Percentiles rank a stretch among this genome's conserved stretches.
phyloP scores from a whole-genome alignment of 257 asterid species.

The Parsonsia alboflavescens region DNA sequence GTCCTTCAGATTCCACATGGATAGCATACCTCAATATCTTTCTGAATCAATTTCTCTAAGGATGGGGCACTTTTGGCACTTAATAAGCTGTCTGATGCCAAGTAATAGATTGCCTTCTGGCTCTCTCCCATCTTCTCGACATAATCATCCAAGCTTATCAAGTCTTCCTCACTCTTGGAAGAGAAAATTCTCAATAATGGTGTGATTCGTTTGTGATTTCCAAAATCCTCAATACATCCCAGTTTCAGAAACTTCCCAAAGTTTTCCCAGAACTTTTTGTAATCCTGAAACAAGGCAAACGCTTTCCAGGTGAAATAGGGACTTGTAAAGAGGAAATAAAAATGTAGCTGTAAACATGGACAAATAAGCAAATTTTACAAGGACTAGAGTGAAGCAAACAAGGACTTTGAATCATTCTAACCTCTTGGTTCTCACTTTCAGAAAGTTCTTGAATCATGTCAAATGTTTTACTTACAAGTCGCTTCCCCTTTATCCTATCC shows the following conservation, averaged over 20 bases:
- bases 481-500: constrained; percentile 97
- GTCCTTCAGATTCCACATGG: not conserved
- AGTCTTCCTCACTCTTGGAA: constrained; percentile 87
- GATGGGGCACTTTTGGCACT: constrained; percentile 98
- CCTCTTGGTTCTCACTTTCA: constrained; percentile 92
- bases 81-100: constrained; percentile 94
- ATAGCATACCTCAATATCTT: constrained; percentile 74
- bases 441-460: constrained; percentile 99
- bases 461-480: constrained; percentile 93
- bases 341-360: not conserved
- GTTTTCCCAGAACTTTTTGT: constrained; percentile 97
- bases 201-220: constrained; percentile 83
- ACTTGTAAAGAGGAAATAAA: not conserved
- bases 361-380: not conserved
- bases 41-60: constrained; percentile 85
- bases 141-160: constrained; percentile 84
- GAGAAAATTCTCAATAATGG: constrained; percentile 82
- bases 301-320: not conserved
- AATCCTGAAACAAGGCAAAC: constrained; percentile 53
- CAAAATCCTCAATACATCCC: constrained; percentile 97
- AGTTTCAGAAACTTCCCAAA: constrained; percentile 86
- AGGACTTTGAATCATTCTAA: constrained; percentile 15
- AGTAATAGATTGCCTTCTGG: constrained; percentile 84
- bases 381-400: not conserved
- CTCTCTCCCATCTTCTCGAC: constrained; percentile 94